phyloP scores from a whole-genome alignment of 2,329 filamentous ascomycete genomes.

The Colletotrichum nymphaeae region DNA sequence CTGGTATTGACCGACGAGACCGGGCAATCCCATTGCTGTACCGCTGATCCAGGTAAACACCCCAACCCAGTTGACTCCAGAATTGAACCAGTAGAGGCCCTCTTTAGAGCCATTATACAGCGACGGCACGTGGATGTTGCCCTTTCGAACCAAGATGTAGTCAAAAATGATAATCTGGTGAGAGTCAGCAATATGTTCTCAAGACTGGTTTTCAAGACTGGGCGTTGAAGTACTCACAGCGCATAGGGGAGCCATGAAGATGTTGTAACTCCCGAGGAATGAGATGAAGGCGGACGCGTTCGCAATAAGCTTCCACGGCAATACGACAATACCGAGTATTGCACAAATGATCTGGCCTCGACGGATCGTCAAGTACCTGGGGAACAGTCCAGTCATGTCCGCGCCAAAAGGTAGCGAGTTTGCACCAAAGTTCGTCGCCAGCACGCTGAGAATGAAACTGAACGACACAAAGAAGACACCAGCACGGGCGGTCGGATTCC shows the following conservation, averaged over 20 bases:
- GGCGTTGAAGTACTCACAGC: conserved; percentile 32
- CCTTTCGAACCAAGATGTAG: conserved; percentile 46
- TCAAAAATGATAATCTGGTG: conserved; percentile 46
- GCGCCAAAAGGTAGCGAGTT: conserved; percentile 49
- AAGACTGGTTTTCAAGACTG: too few relatives aligned
- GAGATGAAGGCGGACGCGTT: conserved; percentile 39
- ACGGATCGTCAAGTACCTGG: conserved; percentile 45
- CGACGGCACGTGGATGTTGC: conserved; percentile 46
- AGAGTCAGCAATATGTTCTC: not conserved
- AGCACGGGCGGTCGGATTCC: conserved; percentile 43
- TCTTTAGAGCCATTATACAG: conserved; percentile 42
- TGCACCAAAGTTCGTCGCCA: conserved; percentile 42
- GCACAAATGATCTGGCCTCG: conserved; percentile 46
- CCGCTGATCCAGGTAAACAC: conserved; percentile 41
- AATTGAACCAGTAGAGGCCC: conserved; percentile 47
- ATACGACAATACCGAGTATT: conserved; percentile 43
- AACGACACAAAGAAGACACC: conserved; percentile 47
- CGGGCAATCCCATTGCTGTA: conserved; percentile 41
- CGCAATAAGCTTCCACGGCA: conserved; percentile 46
- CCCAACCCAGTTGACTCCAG: conserved; percentile 45
- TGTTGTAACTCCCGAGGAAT: conserved; percentile 42
- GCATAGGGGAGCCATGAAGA: conserved; percentile 43
- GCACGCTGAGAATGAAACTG: conserved; percentile 38
- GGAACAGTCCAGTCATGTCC: conserved; percentile 46
- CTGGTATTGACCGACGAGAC: conserved; percentile 43